Evolutionary conservation across 495 filamentous ascomycete species (phyloP), one percentile per base, ranked within the genome.

Genomic region (Talaromyces adpressus): DNA sequence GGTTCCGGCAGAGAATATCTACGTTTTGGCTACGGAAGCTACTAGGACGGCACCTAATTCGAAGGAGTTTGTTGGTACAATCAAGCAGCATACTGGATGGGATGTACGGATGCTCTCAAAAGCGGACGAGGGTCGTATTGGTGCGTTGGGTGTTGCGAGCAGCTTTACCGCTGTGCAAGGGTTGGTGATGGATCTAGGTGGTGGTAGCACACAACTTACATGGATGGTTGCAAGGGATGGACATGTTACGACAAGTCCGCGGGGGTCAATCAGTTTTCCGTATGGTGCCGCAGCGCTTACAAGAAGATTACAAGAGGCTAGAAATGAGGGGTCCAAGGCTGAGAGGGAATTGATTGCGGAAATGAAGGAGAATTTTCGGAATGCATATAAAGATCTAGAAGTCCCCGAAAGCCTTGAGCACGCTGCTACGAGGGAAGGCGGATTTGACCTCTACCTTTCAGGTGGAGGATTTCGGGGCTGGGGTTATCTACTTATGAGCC

Each of bases 401-500:
- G 75, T 95, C 14, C 84, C 90, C 3, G 62, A 77, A 1, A 68
- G 77, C 14, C 73, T 90, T 11, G 71, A 75, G 22, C 65, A 79
- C 53, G 67, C 64, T 2, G 73, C 73, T 14, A 71, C 76, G n/a
- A 69, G 74, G 3, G 63, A 72, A 6, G 79, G 77, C 0, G 89
- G 89, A 4, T 83, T 92, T 62, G 84, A 87, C 11, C 79, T 97
- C 2, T 93, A 93, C 71, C 84, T 97, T 54, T 95, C 90, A 59
- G 93, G 93, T 8, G 93, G 93, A 12, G 93, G 93, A 0, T 96
- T 96, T 71, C 81, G 93, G 16, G 93, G 93, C 29, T 97, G 94
- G 77, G 92, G 93, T 9, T 93, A 90, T 72, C 81, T 96, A 30
- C 77, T 96, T 16, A 89, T 95, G 82, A 77, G 76, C 51, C 81